Evolutionary conservation across 129 eudicot species (phyloP).

Genomic region (Chrysanthemum makinoi): DNA sequence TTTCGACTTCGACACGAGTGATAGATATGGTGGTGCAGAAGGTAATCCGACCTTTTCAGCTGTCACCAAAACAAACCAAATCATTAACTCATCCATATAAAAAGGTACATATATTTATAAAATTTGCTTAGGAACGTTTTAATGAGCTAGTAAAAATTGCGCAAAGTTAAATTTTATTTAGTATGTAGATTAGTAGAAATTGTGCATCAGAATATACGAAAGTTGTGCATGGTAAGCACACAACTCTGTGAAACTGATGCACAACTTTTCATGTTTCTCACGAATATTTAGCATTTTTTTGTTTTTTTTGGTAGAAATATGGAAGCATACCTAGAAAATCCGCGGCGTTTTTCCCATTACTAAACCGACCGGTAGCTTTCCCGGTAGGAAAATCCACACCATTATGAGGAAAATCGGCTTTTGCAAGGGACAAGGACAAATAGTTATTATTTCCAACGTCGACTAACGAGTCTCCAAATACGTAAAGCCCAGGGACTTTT

Average conservation of each 20-base stretch:
- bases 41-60: conserved; percentile 77
- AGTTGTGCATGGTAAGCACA: too few species aligned
- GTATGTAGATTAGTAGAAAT: too few species aligned
- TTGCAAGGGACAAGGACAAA: conserved; percentile 47
- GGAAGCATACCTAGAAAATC: conserved; percentile 62
- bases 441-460: conserved; percentile 82
- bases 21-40: conserved; percentile 54
- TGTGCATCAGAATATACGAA: too few species aligned
- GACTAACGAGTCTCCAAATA: conserved; percentile 75
- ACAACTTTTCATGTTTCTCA: too few species aligned
- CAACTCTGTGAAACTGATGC: too few species aligned
- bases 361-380: conserved; percentile 78
- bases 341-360: conserved; percentile 88
- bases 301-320: too few species aligned
- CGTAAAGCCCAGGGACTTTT: conserved; percentile 50
- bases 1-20: conserved; percentile 31
- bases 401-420: conserved; percentile 81
- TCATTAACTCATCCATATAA: too few species aligned
- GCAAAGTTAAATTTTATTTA: too few species aligned
- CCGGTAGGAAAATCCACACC: conserved; percentile 71
- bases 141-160: too few species aligned
- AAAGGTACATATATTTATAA: too few species aligned
- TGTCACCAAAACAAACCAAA: conserved; percentile 22
- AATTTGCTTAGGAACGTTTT: not conserved
- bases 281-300: too few species aligned